phyloP scores from a whole-genome alignment of 2,329 filamentous ascomycete species.

The Colletotrichum noveboracense region DNA sequence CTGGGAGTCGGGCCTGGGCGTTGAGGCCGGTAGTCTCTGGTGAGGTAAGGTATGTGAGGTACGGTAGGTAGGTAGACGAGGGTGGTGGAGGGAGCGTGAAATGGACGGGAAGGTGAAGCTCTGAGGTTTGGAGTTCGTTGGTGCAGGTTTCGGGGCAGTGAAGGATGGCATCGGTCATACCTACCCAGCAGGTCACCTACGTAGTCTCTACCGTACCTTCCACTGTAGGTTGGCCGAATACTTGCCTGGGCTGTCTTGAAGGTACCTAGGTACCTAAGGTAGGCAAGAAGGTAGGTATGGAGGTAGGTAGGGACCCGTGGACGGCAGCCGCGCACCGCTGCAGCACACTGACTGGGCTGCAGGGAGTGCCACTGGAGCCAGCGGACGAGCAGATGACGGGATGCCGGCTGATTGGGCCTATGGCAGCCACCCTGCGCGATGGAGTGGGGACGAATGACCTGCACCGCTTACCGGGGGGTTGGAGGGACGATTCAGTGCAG shows the following conservation, averaged over 20 bases:
- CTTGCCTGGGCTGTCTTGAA: background rate
- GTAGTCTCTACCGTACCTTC: background rate
- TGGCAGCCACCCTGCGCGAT: background rate
- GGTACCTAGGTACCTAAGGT: background rate
- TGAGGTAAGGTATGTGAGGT: background rate
- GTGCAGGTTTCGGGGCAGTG: constrained; percentile 12
- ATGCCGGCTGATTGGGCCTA: constrained; percentile 9
- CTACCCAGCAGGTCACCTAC: background rate
- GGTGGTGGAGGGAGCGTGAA: background rate
- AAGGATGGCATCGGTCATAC: background rate
- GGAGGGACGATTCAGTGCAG: background rate
- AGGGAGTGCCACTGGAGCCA: background rate
- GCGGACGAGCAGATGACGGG: constrained; percentile 6
- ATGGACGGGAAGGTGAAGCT: constrained; percentile 19
- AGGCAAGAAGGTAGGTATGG: background rate
- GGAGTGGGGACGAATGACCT: constrained; percentile 15
- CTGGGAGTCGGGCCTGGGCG: constrained; percentile 8
- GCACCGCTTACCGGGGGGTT: background rate
- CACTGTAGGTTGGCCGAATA: background rate
- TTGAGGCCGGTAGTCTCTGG: background rate
- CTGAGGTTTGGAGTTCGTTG: constrained; percentile 7
- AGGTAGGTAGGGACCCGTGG: constrained; percentile 8
- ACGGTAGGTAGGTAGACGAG: background rate
- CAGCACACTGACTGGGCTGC: constrained; percentile 7
- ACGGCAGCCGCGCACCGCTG: background rate